These are phyloP conservation scores for Colletotrichum sidae DNA, from an alignment of 2,329 filamentous ascomycete species.

Conservation along the genomic window DNA sequence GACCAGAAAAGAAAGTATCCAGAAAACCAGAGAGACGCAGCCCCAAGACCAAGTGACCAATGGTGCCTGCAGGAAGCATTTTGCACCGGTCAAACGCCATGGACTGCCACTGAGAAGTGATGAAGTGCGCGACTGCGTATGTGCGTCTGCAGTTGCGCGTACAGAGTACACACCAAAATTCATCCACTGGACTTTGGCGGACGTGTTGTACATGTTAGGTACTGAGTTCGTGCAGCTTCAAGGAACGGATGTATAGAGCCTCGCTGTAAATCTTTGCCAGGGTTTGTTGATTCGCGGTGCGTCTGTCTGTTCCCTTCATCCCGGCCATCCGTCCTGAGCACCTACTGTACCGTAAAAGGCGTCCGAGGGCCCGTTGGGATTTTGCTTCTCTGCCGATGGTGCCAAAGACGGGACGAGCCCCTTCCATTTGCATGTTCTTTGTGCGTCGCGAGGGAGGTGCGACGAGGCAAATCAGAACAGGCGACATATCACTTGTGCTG, in stretches of 20 bases:
- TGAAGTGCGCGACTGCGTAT: constrained; percentile 18
- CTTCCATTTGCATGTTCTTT: constrained; percentile 31
- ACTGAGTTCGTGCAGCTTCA: no score
- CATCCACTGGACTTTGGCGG: no score
- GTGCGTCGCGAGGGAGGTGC: constrained; percentile 18
- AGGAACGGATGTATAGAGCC: no score
- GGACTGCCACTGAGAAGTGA: constrained; percentile 1
- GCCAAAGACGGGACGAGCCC: constrained; percentile 30
- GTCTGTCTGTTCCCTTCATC: no score
- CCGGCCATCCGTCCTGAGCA: no score
- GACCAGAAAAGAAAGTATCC: constrained; percentile 29
- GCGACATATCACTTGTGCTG: neutral
- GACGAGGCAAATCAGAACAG: constrained; percentile 10
- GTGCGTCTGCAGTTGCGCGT: constrained; percentile 7
- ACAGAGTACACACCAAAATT: neutral
- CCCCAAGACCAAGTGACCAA: constrained; percentile 23
- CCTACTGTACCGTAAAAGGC: no score
- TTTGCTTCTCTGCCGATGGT: neutral
- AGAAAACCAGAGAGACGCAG: constrained; percentile 32
- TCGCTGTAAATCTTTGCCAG: no score
- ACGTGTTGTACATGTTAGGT: no score
- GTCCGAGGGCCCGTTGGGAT: no score
- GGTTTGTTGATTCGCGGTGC: no score
- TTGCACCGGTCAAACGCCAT: constrained; percentile 14
- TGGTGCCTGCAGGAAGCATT: constrained; percentile 4